phyloP scores from a whole-genome alignment of 192 early-diverging fungal genomes.

The Funneliformis mosseae region DNA sequence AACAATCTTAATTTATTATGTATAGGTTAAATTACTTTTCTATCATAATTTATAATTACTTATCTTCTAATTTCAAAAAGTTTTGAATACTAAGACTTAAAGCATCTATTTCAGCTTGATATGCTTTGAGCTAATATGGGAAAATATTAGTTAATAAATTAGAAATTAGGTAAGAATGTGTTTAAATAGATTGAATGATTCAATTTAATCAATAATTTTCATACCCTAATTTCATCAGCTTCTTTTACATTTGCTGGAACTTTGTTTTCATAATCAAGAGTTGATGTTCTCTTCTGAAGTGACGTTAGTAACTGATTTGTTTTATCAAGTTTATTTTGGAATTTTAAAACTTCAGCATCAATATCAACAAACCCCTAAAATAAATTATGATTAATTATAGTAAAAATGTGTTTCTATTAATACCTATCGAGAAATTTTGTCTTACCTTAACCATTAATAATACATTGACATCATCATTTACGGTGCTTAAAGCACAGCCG shows the following conservation, averaged over 20 bases:
- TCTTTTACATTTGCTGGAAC: constrained; percentile 76
- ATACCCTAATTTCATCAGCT: constrained; percentile 56
- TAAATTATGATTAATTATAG: neutral
- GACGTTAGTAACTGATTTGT: constrained; percentile 58
- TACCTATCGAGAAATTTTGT: neutral
- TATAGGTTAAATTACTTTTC: neutral
- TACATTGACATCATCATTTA: constrained; percentile 72
- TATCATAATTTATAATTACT: neutral
- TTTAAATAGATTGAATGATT: neutral
- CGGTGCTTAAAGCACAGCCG: constrained; percentile 74
- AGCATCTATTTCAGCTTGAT: constrained; percentile 76
- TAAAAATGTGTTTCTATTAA: neutral
- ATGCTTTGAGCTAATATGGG: constrained; percentile 62
- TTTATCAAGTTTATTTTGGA: constrained; percentile 77
- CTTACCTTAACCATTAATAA: constrained; percentile 75
- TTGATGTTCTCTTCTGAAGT: constrained; percentile 63
- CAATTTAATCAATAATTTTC: too few species aligned
- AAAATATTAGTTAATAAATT: neutral
- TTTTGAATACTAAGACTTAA: constrained; percentile 66
- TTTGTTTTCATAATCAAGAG: constrained; percentile 68
- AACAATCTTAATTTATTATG: neutral
- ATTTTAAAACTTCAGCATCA: constrained; percentile 79
- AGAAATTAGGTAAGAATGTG: neutral
- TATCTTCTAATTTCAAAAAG: constrained; percentile 67
- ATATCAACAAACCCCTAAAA: constrained; percentile 65